Evolutionary conservation across 495 filamentous ascomycete species (phyloP).

Genomic region (Xylaria nigripes): DNA sequence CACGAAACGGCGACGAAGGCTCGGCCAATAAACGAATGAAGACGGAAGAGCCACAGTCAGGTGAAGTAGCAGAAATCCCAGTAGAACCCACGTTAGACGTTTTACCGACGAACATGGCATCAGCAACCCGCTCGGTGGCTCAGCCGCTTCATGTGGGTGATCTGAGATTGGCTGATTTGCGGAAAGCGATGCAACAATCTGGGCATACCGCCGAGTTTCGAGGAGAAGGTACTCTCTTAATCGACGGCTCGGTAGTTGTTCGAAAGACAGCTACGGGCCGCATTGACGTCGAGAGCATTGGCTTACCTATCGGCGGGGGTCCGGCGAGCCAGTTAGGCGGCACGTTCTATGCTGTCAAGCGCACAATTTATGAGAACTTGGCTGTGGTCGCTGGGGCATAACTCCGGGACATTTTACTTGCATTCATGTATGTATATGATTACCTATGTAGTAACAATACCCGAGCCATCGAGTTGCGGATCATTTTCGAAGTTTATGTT

Average conservation of each 20-base stretch:
- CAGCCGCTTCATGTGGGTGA: slow-evolving; percentile 95
- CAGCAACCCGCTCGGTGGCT: slow-evolving; percentile 65
- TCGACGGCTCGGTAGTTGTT: slow-evolving; percentile 82
- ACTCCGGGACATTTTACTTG: slow-evolving; percentile 3
- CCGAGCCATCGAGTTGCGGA: neutral
- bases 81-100: slow-evolving; percentile 63
- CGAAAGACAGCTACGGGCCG: slow-evolving; percentile 76
- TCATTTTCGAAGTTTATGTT: no score
- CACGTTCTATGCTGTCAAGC: slow-evolving; percentile 70
- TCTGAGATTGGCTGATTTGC: slow-evolving; percentile 76
- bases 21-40: slow-evolving; percentile 60
- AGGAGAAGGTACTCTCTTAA: slow-evolving; percentile 83
- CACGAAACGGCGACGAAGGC: slow-evolving; percentile 34
- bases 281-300: slow-evolving; percentile 83
- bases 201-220: slow-evolving; percentile 89
- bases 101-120: slow-evolving; percentile 65
- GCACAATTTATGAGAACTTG: slow-evolving; percentile 74
- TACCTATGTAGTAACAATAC: slow-evolving; percentile 10
- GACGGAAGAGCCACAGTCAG: slow-evolving; percentile 38
- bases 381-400: slow-evolving; percentile 68
- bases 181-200: slow-evolving; percentile 69
- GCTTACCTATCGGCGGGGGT: slow-evolving; percentile 37
- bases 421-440: neutral
- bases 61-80: slow-evolving; percentile 15
- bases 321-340: slow-evolving; percentile 34